phyloP scores from a whole-genome alignment of 1,139 yeast genomes.

The Lizanozyma gosingica region DNA sequence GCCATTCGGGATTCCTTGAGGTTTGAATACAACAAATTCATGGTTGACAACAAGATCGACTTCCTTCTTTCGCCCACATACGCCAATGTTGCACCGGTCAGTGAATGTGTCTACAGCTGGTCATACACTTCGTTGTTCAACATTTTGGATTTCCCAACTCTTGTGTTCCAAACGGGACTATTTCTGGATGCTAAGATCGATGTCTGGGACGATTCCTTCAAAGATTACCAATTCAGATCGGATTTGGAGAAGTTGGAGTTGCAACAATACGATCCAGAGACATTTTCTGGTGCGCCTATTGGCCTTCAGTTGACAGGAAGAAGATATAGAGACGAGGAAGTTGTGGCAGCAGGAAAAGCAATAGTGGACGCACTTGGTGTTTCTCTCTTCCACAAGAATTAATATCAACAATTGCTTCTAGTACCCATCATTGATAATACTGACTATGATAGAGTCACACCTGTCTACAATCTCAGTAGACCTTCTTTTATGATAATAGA shows the following conservation, averaged over 20 bases:
- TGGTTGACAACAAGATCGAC: slow-evolving; percentile 32
- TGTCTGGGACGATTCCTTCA: slow-evolving; percentile 22
- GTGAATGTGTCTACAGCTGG: slow-evolving; percentile 38
- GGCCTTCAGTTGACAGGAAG: slow-evolving; percentile 33
- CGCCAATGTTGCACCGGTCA: slow-evolving; percentile 37
- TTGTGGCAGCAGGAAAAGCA: slow-evolving; percentile 31
- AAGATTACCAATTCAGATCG: slow-evolving; percentile 16
- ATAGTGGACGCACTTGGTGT: slow-evolving; percentile 13
- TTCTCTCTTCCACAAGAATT: not conserved
- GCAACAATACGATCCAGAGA: slow-evolving; percentile 22
- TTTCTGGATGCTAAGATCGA: slow-evolving; percentile 36
- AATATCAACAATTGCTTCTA: slow-evolving; percentile 1
- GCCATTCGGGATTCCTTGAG: slow-evolving; percentile 28
- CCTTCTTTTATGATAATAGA: not conserved
- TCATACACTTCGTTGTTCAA: slow-evolving; percentile 39
- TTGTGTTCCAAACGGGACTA: slow-evolving; percentile 36
- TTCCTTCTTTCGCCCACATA: slow-evolving; percentile 34
- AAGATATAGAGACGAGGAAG: slow-evolving; percentile 34
- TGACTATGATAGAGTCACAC: not conserved
- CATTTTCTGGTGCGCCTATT: slow-evolving; percentile 31
- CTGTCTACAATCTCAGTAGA: not conserved
- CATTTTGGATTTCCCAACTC: slow-evolving; percentile 36
- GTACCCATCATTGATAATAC: slow-evolving; percentile 1
- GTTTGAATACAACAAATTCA: slow-evolving; percentile 28
- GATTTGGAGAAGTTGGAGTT: slow-evolving; percentile 30